These are phyloP conservation scores for Colletotrichum lentis DNA, from an alignment of 2,329 filamentous ascomycete species.

Conservation along the genomic window DNA sequence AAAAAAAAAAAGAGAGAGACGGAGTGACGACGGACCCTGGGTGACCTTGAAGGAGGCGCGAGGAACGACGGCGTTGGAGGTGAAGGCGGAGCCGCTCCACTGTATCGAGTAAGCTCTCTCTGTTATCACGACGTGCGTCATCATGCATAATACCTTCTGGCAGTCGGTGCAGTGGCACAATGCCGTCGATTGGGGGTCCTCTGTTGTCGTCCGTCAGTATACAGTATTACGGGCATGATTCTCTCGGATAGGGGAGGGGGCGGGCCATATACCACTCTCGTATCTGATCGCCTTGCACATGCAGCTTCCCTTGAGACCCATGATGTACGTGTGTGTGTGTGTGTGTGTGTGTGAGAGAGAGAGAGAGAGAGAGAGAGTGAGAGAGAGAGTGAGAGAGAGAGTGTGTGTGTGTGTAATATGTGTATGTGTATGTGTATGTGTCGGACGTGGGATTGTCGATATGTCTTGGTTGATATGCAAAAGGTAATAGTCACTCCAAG, in stretches of 20 bases:
- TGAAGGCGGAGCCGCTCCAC: slow-evolving; percentile 63
- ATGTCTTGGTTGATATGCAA: neutral
- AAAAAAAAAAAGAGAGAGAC: no score
- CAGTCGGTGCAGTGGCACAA: slow-evolving; percentile 64
- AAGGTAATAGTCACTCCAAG: no score
- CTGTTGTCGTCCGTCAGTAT: slow-evolving; percentile 42
- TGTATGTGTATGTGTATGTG: neutral
- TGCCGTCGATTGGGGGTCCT: slow-evolving; percentile 52
- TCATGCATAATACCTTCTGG: slow-evolving; percentile 57
- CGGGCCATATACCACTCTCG: slow-evolving; percentile 45
- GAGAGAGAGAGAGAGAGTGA: no score
- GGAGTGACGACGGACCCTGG: slow-evolving; percentile 49
- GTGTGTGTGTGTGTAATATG: no score
- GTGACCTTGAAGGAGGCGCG: slow-evolving; percentile 57
- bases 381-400: no score
- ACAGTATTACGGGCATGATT: no score
- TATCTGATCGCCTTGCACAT: slow-evolving; percentile 49
- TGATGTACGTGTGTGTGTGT: neutral
- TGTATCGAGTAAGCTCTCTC: slow-evolving; percentile 37
- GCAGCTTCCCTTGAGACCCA: slow-evolving; percentile 46
- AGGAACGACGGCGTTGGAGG: slow-evolving; percentile 61
- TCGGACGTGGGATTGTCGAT: neutral
- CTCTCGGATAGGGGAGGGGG: neutral
- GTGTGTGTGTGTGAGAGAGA: no score
- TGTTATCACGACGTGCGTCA: neutral